phyloP scores from a whole-genome alignment of 805 yeast genomes.

The Ogataea methylovora region DNA sequence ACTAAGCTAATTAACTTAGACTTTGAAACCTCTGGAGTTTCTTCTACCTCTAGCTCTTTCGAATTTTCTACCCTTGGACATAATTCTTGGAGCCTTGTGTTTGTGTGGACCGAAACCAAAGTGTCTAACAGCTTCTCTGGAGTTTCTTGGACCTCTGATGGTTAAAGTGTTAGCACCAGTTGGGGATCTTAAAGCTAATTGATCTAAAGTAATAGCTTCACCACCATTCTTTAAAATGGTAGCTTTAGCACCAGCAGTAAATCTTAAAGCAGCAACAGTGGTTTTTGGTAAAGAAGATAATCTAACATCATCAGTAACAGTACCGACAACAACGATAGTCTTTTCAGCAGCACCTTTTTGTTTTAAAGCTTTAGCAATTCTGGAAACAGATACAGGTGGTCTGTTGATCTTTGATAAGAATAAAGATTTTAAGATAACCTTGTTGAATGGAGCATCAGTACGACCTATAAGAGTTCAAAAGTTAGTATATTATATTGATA shows the following conservation, averaged over 20 bases:
- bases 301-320: slow-evolving; percentile 98
- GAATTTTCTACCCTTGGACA: slow-evolving; percentile 98
- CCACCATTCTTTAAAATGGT: slow-evolving; percentile 98
- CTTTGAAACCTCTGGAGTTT: slow-evolving; percentile 99
- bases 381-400: slow-evolving; percentile 97
- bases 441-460: slow-evolving; percentile 99
- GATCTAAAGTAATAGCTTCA: slow-evolving; percentile 98
- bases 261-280: slow-evolving; percentile 98
- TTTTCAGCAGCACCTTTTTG: slow-evolving; percentile 82
- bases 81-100: slow-evolving; percentile 97
- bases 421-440: slow-evolving; percentile 87
- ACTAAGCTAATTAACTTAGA: slow-evolving; percentile 46
- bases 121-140: slow-evolving; percentile 99
- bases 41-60: slow-evolving; percentile 99
- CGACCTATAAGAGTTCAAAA: slow-evolving; percentile 55
- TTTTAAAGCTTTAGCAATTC: slow-evolving; percentile 75
- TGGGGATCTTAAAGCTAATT: slow-evolving; percentile 98
- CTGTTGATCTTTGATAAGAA: slow-evolving; percentile 98
- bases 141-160: slow-evolving; percentile 97
- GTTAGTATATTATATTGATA: slow-evolving; percentile 29
- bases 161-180: slow-evolving; percentile 98
- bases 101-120: slow-evolving; percentile 99
- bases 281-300: slow-evolving; percentile 90
- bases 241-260: slow-evolving; percentile 99
- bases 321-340: slow-evolving; percentile 97